A percentile compares a stretch with the other conserved stretches of the same genome.
These are phyloP conservation scores for Sicyos edulis DNA, from an alignment of 306 rosid genomes.

Conservation along the genomic window DNA sequence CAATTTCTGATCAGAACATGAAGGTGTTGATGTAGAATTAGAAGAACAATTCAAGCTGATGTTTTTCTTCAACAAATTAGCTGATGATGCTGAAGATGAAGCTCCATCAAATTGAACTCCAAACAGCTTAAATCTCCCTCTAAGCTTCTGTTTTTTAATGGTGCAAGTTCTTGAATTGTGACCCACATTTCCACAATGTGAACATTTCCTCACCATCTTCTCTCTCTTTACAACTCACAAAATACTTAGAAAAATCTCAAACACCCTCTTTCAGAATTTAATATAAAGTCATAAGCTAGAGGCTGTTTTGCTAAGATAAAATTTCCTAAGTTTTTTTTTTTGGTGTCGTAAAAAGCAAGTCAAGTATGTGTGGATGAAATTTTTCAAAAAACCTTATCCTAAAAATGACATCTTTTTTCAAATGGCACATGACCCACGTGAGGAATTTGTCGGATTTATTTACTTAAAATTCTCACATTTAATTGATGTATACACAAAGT, in stretches of 20 bases:
- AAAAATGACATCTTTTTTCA: constrained; percentile 18
- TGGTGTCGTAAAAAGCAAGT: constrained; percentile 8
- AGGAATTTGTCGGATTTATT: background rate
- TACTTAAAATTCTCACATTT: background rate
- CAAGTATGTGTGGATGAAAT: background rate
- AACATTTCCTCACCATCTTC: constrained; percentile 28
- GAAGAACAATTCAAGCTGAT: constrained; percentile 14
- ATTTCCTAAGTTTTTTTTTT: background rate
- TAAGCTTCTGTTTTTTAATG: background rate
- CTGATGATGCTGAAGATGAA: too few relatives aligned
- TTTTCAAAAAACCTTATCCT: constrained; percentile 1
- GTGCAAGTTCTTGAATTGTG: constrained; percentile 36
- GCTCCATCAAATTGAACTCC: constrained; percentile 27
- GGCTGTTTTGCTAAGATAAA: background rate
- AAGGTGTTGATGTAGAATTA: too few relatives aligned
- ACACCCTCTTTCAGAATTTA: background rate
- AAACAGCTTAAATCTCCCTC: constrained; percentile 21
- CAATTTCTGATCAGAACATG: constrained; percentile 7
- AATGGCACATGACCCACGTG: constrained; percentile 13
- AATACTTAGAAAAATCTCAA: background rate
- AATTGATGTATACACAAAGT: background rate
- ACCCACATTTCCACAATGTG: constrained; percentile 31
- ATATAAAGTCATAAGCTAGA: too few relatives aligned
- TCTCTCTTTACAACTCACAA: background rate
- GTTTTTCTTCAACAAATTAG: background rate